Base-by-base conservation (phyloP, 176 grass and related monocot species). In the Secale cereale region DNA sequence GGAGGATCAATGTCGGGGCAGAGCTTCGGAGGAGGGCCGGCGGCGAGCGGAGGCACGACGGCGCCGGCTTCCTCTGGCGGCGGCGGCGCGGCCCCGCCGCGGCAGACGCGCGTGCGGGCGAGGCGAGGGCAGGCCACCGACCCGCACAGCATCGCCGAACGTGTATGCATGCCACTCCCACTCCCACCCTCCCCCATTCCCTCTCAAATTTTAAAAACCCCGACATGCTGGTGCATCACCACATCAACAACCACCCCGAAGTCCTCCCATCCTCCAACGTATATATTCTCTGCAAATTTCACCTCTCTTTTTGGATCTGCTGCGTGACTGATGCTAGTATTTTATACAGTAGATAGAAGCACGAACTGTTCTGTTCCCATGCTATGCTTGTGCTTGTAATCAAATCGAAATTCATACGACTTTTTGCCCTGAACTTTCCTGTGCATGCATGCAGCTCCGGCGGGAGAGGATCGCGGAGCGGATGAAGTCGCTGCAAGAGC, bases 401-500 rank as follows among this genome's bases (percentile, higher is more conserved):
- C 16, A 52, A 7, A 52, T 19, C 0, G 48, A 52, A 52, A 52
- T 52, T 7, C 5, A 19, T 0, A 50, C 64, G 29, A 32, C 27
- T 33, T 66, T 37, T 5, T 32, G 8, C 37, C n/a, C 69, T 65
- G 33, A 89, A 29, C 8, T 78, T 54, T 62, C 17, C 11, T 33
- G 45, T 27, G 33, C 74, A 8, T 68, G 7, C 13, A 74, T 50
- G 71, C 89, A 98, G 96, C 96, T 98, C 78, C 91, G 96, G 14
- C 92, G 96, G 87, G 96, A 98, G 84, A 87, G 93, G 89, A 98
- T 98, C 15, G 96, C 96, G 30, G 96, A 98, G 81, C 83, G 96
- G 88, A 98, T 98, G 96, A 98, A 95, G 65, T 92, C 96, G 30
- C 90, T 98, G 41, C 96, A 98, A 61, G 96, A 98, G 86, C 77